Evolutionary conservation across 176 grass and related monocot species (phyloP).

Genomic region (Hordeum vulgare): MorexV3_pseudomolecules_assembly NC_058523.1:470096051-470096550

Average conservation of each 20-base stretch:
- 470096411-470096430: background rate
- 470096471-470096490: conserved; percentile 16
- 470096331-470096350: background rate
- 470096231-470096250: conserved; percentile 9
- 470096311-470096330: background rate
- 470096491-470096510: conserved; percentile 31
- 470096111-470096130: conserved; percentile 25
- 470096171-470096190: conserved; percentile 19
- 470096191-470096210: conserved; percentile 13
- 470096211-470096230: conserved; percentile 16
- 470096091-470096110: conserved; percentile 40
- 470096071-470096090: conserved; percentile 35
- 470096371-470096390: background rate
- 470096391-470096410: background rate
- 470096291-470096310: background rate
- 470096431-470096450: background rate
- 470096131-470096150: conserved; percentile 12
- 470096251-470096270: background rate
- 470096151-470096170: conserved; percentile 10
- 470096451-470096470: background rate
- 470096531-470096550: background rate
- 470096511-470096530: conserved; percentile 14
- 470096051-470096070: background rate
- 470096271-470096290: background rate
- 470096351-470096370: background rate